These are phyloP conservation scores for Vicia sativa DNA, from an alignment of 306 rosid genomes.

Conservation along the genomic window DNA sequence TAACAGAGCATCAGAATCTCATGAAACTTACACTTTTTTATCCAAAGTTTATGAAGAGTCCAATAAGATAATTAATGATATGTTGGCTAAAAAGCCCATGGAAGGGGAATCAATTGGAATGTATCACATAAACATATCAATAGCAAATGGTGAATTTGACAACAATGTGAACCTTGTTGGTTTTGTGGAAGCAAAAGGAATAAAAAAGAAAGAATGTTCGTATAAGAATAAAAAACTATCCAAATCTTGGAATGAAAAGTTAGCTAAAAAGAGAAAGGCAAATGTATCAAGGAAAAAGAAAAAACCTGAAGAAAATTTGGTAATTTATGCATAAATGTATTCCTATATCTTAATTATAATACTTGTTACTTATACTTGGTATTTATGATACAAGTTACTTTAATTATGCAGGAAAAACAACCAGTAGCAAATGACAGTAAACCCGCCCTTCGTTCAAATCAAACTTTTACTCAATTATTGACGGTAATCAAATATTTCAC, in stretches of 20 bases:
- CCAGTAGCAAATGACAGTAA: not conserved
- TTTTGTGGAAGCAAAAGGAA: too few relatives aligned
- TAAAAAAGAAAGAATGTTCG: too few relatives aligned
- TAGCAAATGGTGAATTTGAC: too few relatives aligned
- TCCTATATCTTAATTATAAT: not conserved
- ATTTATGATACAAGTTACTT: not conserved
- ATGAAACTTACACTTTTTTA: too few relatives aligned
- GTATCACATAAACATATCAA: too few relatives aligned
- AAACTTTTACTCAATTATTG: not conserved
- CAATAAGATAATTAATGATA: too few relatives aligned
- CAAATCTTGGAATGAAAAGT: slow-evolving; percentile 11
- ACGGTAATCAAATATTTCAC: not conserved
- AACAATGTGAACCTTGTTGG: too few relatives aligned
- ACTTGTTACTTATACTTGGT: not conserved
- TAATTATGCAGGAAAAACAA: not conserved
- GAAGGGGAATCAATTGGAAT: too few relatives aligned
- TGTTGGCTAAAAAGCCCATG: too few relatives aligned
- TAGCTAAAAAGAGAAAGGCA: not conserved
- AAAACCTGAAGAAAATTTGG: not conserved
- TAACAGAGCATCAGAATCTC: too few relatives aligned
- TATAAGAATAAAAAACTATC: not conserved
- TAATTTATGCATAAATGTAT: not conserved
- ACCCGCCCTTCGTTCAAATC: not conserved
- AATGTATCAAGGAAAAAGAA: not conserved
- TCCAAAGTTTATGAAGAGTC: too few relatives aligned